Evolutionary conservation across 169 alveolate species (phyloP).

Genomic region (Miamiensis avidus): DNA sequence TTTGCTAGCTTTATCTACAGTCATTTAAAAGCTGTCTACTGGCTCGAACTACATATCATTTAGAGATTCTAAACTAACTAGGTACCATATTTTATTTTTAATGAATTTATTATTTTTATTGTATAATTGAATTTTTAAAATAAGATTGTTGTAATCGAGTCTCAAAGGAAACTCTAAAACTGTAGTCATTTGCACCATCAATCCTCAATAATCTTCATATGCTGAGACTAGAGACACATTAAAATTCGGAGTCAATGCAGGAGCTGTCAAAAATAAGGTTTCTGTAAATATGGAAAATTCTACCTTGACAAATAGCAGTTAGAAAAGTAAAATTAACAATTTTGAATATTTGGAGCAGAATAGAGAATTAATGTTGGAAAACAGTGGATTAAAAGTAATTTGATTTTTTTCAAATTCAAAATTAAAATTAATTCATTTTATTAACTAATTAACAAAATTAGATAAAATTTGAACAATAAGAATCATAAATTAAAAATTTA

Average conservation of each 20-base stretch:
- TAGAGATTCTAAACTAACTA: constrained; percentile 29
- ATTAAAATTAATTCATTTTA: too few relatives aligned
- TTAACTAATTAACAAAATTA: too few relatives aligned
- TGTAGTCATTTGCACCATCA: constrained; percentile 19
- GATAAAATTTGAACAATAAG: background rate
- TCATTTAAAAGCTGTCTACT: constrained; percentile 51
- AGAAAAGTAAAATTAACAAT: background rate
- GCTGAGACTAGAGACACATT: constrained; percentile 20
- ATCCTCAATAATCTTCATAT: constrained; percentile 8
- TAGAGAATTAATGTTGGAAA: background rate
- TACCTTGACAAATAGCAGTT: background rate
- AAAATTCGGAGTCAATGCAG: constrained; percentile 24
- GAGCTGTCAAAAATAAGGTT: constrained; percentile 21
- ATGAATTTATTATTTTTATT: too few relatives aligned
- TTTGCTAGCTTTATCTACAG: constrained; percentile 50
- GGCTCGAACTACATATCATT: constrained; percentile 3
- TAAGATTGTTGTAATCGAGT: constrained; percentile 5
- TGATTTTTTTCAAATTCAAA: too few relatives aligned
- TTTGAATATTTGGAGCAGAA: background rate
- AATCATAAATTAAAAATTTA: too few relatives aligned
- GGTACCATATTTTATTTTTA: background rate
- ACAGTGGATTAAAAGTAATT: background rate
- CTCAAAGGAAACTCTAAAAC: constrained; percentile 26
- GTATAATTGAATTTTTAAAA: too few relatives aligned
- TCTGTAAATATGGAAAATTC: background rate